Percentiles rank a stretch among this genome's conserved stretches.
Evolutionary conservation across 2,329 filamentous ascomycete species (phyloP).

Genomic region (Plenodomus tracheiphilus): DNA sequence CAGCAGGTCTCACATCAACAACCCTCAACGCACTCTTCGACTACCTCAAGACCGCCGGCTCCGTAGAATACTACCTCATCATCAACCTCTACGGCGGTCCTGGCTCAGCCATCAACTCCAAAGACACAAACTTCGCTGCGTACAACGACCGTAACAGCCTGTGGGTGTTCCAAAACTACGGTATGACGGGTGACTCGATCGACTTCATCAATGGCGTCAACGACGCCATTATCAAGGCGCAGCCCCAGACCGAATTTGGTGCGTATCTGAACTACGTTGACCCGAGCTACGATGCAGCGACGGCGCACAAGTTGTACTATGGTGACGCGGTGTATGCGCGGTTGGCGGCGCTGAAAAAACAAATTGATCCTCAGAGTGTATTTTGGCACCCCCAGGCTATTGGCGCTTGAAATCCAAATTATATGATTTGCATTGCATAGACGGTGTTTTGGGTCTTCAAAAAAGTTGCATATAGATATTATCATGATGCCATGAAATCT

Average conservation of each 20-base stretch:
- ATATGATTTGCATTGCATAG: too few species aligned
- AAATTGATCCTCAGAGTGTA: constrained; percentile 45
- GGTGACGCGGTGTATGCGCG: constrained; percentile 41
- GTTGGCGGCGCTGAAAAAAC: constrained; percentile 45
- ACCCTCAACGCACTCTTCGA: constrained; percentile 36
- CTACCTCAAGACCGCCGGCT: constrained; percentile 31
- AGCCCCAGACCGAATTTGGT: constrained; percentile 48
- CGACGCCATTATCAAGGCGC: constrained; percentile 42
- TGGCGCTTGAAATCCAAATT: constrained; percentile 17
- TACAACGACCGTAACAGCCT: constrained; percentile 43
- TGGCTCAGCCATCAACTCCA: constrained; percentile 40
- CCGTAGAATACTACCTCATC: constrained; percentile 40
- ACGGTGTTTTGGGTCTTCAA: too few species aligned
- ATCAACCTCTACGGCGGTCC: constrained; percentile 47
- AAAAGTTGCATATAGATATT: too few species aligned
- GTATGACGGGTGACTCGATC: constrained; percentile 27
- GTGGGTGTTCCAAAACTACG: constrained; percentile 46
- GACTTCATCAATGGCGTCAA: constrained; percentile 50
- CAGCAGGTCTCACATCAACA: constrained; percentile 29
- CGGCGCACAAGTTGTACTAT: constrained; percentile 57
- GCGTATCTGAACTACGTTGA: constrained; percentile 61
- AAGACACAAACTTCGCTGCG: constrained; percentile 38
- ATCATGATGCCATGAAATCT: too few species aligned
- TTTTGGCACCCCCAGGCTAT: constrained; percentile 47
- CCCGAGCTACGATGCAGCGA: constrained; percentile 50